Conservation (phyloP, 192 early-diverging fungal species). For the Rhizophagus clarus region DNA sequence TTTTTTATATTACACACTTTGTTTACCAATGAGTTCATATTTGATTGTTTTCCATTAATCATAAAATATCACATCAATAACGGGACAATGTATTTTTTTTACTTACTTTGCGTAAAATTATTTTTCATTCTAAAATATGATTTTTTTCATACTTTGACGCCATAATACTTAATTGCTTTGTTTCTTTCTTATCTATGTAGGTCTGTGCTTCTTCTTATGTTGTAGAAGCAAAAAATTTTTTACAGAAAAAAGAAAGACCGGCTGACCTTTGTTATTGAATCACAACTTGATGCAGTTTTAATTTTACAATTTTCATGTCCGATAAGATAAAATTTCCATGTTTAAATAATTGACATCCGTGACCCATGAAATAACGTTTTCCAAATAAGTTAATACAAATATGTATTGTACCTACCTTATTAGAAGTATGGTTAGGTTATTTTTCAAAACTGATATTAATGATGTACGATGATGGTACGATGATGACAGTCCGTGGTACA, state of each 20-base stretch:
- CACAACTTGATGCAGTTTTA: not conserved
- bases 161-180: not conserved
- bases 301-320: not conserved
- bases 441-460: too few relatives aligned
- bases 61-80: too few relatives aligned
- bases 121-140: too few relatives aligned
- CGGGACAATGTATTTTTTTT: not conserved
- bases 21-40: not conserved
- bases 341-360: not conserved
- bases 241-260: not conserved
- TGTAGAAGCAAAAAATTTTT: too few relatives aligned
- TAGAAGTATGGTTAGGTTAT: too few relatives aligned
- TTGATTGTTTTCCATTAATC: too few relatives aligned
- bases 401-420: too few relatives aligned
- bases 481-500: not conserved
- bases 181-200: not conserved
- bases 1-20: too few relatives aligned
- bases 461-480: not conserved
- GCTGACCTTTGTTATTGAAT: not conserved
- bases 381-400: too few relatives aligned
- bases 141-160: too few relatives aligned
- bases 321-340: not conserved
- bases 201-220: not conserved
- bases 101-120: too few relatives aligned
- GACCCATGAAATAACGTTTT: too few relatives aligned